A percentile compares a stretch with the other conserved stretches of the same genome.
phyloP scores from a whole-genome alignment of 768 basidiomycete genomes.

The Lentinula raphanica region DNA sequence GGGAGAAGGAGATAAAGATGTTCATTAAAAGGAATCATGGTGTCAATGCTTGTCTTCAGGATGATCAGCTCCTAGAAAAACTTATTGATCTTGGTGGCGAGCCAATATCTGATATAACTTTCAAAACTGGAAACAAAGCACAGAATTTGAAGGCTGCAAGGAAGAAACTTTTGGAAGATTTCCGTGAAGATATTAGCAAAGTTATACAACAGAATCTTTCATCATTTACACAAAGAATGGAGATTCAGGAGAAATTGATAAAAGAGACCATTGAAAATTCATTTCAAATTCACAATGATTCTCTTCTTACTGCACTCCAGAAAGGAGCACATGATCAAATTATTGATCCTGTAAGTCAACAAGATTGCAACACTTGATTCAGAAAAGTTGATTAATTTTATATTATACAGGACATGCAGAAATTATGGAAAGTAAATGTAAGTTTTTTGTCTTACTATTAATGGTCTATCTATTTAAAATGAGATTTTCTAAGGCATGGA shows the following conservation, averaged over 20 bases:
- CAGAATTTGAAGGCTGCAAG: slow-evolving; percentile 9
- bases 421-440: slow-evolving; percentile 36
- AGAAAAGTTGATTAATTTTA: too few relatives aligned
- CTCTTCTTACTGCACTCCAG: slow-evolving; percentile 24
- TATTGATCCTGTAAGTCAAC: slow-evolving; percentile 21
- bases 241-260: slow-evolving; percentile 25
- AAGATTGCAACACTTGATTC: not conserved
- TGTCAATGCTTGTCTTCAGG: slow-evolving; percentile 15
- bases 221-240: slow-evolving; percentile 29
- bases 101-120: not conserved
- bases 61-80: slow-evolving; percentile 14
- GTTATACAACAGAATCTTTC: slow-evolving; percentile 25
- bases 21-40: slow-evolving; percentile 18
- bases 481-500: slow-evolving; percentile 26
- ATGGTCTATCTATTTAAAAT: not conserved
- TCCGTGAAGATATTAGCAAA: slow-evolving; percentile 21
- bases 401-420: slow-evolving; percentile 24
- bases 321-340: slow-evolving; percentile 32
- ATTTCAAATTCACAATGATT: slow-evolving; percentile 27
- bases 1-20: too few relatives aligned
- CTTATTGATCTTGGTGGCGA: slow-evolving; percentile 12
- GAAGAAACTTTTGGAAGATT: slow-evolving; percentile 16
- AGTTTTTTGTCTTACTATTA: slow-evolving; percentile 5
- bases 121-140: slow-evolving; percentile 1
- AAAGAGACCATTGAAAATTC: slow-evolving; percentile 3